A percentile compares a stretch with the other conserved stretches of the same genome.
These are phyloP conservation scores for Strigomonas galati DNA, from an alignment of 208 protist genomes.

Conservation along the genomic window DNA sequence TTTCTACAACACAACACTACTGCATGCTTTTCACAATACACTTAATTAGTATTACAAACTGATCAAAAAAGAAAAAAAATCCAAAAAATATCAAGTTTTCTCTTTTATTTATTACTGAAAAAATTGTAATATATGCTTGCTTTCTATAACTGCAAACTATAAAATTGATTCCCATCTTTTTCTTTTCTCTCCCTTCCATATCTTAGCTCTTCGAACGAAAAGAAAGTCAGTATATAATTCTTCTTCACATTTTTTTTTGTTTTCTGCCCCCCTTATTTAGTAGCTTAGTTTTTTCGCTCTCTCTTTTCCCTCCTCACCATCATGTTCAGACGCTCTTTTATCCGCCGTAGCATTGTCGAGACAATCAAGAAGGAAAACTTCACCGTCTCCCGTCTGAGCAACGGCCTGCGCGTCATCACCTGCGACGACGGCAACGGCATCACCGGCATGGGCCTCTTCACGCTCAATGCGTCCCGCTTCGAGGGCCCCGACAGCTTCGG, in stretches of 20 bases:
- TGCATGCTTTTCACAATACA: too few relatives aligned
- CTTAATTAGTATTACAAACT: conserved; percentile 3
- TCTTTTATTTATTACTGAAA: too few relatives aligned
- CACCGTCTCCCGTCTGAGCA: conserved; percentile 62
- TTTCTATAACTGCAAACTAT: too few relatives aligned
- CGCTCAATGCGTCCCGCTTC: conserved; percentile 77
- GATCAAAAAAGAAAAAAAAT: conserved; percentile 5
- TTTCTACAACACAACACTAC: too few relatives aligned
- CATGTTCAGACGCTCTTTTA: conserved; percentile 48
- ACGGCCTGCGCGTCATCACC: conserved; percentile 81
- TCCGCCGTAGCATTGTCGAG: conserved; percentile 38
- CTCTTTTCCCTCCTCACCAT: neutral
- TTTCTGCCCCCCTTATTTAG: too few relatives aligned
- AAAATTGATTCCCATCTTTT: too few relatives aligned
- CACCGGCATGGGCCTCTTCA: conserved; percentile 86
- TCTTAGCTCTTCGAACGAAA: too few relatives aligned
- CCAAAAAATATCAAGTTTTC: conserved; percentile 3
- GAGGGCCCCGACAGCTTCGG: conserved; percentile 61
- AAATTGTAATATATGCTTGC: too few relatives aligned
- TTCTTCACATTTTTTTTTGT: too few relatives aligned
- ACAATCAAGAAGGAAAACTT: conserved; percentile 69
- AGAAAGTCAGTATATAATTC: too few relatives aligned
- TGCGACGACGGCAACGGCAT: conserved; percentile 80
- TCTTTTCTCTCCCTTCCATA: too few relatives aligned
- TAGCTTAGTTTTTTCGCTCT: too few relatives aligned